phyloP scores from a whole-genome alignment of 768 basidiomycete genomes.

The Mycena pura region DNA sequence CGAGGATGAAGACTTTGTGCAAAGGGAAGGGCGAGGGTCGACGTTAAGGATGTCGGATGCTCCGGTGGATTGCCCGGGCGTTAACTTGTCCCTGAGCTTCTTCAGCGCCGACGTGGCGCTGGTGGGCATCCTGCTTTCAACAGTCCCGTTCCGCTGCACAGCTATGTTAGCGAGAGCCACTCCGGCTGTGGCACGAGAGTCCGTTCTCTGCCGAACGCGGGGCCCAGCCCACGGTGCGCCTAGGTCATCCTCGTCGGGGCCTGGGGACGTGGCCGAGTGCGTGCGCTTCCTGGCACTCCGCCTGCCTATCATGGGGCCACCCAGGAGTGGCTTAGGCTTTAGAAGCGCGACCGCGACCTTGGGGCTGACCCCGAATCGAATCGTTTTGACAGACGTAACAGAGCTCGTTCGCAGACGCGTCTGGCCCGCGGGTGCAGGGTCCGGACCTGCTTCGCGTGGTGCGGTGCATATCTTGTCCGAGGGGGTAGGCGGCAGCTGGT shows the following conservation, averaged over 20 bases:
- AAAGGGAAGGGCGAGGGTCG: constrained; percentile 1
- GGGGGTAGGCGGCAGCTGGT: constrained; percentile 2
- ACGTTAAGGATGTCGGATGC: neutral
- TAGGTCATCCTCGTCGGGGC: constrained; percentile 10
- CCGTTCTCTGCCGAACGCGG: constrained; percentile 23
- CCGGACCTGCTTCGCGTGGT: neutral
- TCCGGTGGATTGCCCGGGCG: neutral
- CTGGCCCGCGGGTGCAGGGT: neutral
- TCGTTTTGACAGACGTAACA: constrained; percentile 24
- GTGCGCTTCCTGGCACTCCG: constrained; percentile 19
- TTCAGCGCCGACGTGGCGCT: constrained; percentile 13
- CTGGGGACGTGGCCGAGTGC: constrained; percentile 18
- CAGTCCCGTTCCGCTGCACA: neutral
- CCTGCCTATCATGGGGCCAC: neutral
- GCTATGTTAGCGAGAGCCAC: neutral
- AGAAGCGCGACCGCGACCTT: constrained; percentile 14
- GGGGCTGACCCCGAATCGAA: constrained; percentile 10
- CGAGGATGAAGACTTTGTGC: neutral
- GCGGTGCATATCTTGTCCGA: neutral
- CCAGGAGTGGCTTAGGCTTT: constrained; percentile 17
- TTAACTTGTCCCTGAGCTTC: constrained; percentile 19
- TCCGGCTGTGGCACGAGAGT: neutral
- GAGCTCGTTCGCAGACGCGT: constrained; percentile 24
- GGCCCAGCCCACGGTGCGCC: constrained; percentile 5
- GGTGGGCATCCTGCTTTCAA: neutral